These are phyloP conservation scores for Debaryomyces tyrocola DNA, from an alignment of 805 yeast species.

Conservation along the genomic window DNA sequence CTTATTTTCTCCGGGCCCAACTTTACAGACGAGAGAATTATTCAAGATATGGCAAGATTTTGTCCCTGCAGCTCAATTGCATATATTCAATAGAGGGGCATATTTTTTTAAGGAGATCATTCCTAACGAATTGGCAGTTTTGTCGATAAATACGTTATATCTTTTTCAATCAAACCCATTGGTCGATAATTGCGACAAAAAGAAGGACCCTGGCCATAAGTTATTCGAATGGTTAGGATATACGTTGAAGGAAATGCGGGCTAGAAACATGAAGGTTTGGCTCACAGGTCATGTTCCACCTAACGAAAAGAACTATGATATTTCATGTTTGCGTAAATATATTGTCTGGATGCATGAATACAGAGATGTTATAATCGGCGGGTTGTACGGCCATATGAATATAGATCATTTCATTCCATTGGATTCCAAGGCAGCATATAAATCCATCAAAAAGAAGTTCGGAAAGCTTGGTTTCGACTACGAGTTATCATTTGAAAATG, in stretches of 20 bases:
- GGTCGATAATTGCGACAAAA: constrained; percentile 73
- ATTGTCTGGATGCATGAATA: constrained; percentile 82
- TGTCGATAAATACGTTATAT: constrained; percentile 77
- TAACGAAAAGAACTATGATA: constrained; percentile 71
- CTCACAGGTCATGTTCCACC: constrained; percentile 89
- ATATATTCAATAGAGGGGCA: constrained; percentile 71
- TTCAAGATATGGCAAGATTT: constrained; percentile 71
- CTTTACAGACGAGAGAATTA: constrained; percentile 80
- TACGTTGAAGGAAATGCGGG: constrained; percentile 69
- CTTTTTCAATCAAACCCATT: constrained; percentile 75
- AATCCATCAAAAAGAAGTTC: constrained; percentile 35
- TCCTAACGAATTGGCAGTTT: constrained; percentile 73
- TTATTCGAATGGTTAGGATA: constrained; percentile 76
- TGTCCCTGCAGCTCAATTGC: constrained; percentile 76
- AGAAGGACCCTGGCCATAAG: constrained; percentile 78
- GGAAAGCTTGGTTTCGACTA: constrained; percentile 3
- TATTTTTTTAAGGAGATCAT: constrained; percentile 76
- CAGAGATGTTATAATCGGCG: constrained; percentile 80
- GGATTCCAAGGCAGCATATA: constrained; percentile 69
- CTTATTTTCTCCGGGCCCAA: constrained; percentile 82
- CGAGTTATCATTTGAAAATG: neutral
- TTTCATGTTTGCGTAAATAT: constrained; percentile 70
- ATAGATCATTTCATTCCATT: constrained; percentile 81
- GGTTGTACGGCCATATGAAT: constrained; percentile 87
- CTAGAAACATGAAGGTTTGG: constrained; percentile 82